A percentile compares a stretch with the other conserved stretches of the same genome.
Conservation (phyloP, 768 basidiomycete species). For the Leccinum ochraceum region DNA sequence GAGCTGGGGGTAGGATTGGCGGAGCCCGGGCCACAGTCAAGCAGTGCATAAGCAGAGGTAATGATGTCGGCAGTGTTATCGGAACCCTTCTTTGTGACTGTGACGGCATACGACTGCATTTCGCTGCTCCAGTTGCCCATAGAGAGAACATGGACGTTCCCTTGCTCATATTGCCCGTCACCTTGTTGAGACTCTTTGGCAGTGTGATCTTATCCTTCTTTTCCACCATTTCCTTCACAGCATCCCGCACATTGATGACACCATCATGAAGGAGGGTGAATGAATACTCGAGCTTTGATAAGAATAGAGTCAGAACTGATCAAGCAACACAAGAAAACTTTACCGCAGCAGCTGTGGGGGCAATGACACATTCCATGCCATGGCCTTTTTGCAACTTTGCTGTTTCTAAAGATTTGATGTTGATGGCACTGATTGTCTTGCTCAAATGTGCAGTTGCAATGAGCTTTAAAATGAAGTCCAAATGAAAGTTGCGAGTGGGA, state of each 20-base stretch:
- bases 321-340: neutral
- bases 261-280: slow-evolving; percentile 4
- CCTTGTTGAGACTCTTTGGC: slow-evolving; percentile 6
- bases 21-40: neutral
- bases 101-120: neutral
- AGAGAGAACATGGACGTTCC: slow-evolving; percentile 1
- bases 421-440: neutral
- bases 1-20: too few species aligned
- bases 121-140: slow-evolving; percentile 4
- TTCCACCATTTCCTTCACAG: slow-evolving; percentile 6
- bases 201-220: slow-evolving; percentile 6
- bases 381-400: neutral
- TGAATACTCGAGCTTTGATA: neutral
- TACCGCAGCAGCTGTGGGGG: slow-evolving; percentile 1
- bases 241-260: neutral
- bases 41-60: neutral
- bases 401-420: neutral
- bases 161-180: slow-evolving; percentile 7
- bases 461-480: slow-evolving; percentile 1
- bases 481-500: slow-evolving; percentile 2
- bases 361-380: neutral
- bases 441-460: slow-evolving; percentile 1
- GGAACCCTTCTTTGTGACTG: neutral
- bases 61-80: slow-evolving; percentile 8
- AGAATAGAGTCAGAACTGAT: neutral